Evolutionary conservation across 306 rosid genomes (phyloP).

Genomic region (Lupinus albus): DNA sequence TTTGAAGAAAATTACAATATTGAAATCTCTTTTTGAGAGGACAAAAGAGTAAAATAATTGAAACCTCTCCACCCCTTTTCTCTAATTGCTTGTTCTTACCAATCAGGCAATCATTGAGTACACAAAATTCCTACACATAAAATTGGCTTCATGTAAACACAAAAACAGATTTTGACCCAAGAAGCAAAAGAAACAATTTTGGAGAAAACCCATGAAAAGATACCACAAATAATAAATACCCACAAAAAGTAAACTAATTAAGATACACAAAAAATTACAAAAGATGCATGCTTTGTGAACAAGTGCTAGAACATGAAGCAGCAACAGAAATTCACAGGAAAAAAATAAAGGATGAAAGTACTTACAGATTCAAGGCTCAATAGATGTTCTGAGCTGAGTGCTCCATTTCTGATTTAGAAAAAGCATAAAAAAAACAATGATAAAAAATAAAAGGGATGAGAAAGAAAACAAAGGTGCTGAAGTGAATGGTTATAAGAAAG

Average conservation of each 20-base stretch:
- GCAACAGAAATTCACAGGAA: conserved; percentile 14
- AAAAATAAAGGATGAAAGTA: conserved; percentile 23
- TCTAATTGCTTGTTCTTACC: too few species aligned
- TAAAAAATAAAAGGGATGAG: neutral
- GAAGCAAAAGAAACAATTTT: conserved; percentile 7
- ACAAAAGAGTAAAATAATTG: conserved; percentile 5
- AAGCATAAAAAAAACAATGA: neutral
- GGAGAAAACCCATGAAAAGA: conserved; percentile 16
- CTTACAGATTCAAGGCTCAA: conserved; percentile 47
- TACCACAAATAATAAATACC: neutral
- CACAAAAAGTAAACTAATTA: neutral
- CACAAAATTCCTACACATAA: conserved; percentile 3
- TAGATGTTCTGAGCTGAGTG: conserved; percentile 35
- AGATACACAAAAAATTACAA: neutral
- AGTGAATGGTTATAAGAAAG: conserved; percentile 37
- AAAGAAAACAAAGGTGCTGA: neutral
- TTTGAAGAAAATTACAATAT: conserved; percentile 3
- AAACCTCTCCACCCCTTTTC: conserved; percentile 5
- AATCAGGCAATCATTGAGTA: conserved; percentile 4
- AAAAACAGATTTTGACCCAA: conserved; percentile 12
- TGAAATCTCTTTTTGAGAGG: neutral
- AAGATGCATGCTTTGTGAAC: neutral
- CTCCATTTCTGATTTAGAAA: conserved; percentile 37
- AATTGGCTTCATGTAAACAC: neutral
- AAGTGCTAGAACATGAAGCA: conserved; percentile 29